A percentile compares a stretch with the other conserved stretches of the same genome.
These are phyloP conservation scores for Bacidia gigantensis DNA, from an alignment of 495 filamentous ascomycete species.

Conservation along the genomic window DNA sequence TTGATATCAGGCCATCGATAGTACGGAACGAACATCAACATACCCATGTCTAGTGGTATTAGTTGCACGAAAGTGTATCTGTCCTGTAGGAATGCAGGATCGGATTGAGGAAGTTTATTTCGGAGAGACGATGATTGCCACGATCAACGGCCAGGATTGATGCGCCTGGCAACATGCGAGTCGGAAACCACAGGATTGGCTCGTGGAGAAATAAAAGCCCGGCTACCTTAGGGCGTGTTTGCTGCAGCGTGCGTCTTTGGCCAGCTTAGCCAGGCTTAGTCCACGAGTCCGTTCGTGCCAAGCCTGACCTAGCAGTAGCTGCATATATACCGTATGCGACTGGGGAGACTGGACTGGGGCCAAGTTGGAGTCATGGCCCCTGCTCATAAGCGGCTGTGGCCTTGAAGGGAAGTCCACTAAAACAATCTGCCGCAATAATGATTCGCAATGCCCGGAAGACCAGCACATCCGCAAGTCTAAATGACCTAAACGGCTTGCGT, in stretches of 20 bases:
- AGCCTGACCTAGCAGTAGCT: background rate
- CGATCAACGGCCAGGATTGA: slow-evolving; percentile 7
- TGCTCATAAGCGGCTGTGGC: background rate
- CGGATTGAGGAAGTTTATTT: background rate
- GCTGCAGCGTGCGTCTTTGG: background rate
- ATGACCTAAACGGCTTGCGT: no score
- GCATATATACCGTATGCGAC: background rate
- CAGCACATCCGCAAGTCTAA: no score
- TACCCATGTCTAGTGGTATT: background rate
- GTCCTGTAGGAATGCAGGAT: background rate
- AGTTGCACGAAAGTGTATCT: background rate
- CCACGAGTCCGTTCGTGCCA: background rate
- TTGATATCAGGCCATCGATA: no score
- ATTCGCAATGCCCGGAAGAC: no score
- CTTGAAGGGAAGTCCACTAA: background rate
- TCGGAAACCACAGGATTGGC: background rate
- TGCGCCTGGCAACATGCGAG: background rate
- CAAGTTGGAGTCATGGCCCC: background rate
- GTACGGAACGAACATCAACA: background rate
- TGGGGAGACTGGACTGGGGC: no score
- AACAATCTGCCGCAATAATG: background rate
- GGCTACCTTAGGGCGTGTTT: background rate
- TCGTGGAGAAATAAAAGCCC: background rate
- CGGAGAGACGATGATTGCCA: background rate
- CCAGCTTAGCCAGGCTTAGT: background rate